phyloP scores from a whole-genome alignment of 1,284 basidiomycete genomes.

The Malassezia japonica region DNA sequence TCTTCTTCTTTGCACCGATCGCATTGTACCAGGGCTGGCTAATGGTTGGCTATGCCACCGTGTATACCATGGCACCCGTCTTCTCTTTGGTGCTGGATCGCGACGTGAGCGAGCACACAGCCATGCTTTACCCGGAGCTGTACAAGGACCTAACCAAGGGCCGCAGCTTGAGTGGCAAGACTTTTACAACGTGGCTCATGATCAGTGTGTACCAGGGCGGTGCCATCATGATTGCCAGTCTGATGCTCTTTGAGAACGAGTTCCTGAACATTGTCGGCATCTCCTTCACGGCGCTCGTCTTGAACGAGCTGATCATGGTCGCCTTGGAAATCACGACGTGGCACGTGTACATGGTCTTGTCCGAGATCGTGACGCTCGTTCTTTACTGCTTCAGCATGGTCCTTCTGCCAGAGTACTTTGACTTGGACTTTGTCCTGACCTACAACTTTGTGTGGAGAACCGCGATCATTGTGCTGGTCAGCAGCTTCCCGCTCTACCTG shows the following conservation, averaged over 20 bases:
- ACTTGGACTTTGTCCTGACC: conserved; percentile 83
- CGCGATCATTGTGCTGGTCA: conserved; percentile 73
- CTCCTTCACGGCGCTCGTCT: conserved; percentile 86
- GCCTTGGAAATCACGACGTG: conserved; percentile 94
- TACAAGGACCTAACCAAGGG: conserved; percentile 80
- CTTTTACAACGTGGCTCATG: conserved; percentile 96
- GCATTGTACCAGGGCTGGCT: conserved; percentile 97
- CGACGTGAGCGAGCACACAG: conserved; percentile 90
- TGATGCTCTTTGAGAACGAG: conserved; percentile 91
- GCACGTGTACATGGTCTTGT: conserved; percentile 93
- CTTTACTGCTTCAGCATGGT: conserved; percentile 86
- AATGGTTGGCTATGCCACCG: conserved; percentile 92
- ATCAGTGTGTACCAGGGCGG: conserved; percentile 97
- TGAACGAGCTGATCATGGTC: conserved; percentile 99
- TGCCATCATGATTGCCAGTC: conserved; percentile 95
- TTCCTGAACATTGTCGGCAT: conserved; percentile 97
- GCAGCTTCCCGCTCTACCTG: conserved; percentile 79
- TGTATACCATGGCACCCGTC: conserved; percentile 97
- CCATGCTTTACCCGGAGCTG: conserved; percentile 87
- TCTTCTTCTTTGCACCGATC: conserved; percentile 98
- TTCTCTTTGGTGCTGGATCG: conserved; percentile 91
- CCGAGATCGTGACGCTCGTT: conserved; percentile 76
- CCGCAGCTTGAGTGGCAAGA: conserved; percentile 76
- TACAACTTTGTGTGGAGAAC: conserved; percentile 83
- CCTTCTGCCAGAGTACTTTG: conserved; percentile 93